Evolutionary conservation across 345 rosid genomes (phyloP).

Genomic region (Reutealis trisperma): DNA sequence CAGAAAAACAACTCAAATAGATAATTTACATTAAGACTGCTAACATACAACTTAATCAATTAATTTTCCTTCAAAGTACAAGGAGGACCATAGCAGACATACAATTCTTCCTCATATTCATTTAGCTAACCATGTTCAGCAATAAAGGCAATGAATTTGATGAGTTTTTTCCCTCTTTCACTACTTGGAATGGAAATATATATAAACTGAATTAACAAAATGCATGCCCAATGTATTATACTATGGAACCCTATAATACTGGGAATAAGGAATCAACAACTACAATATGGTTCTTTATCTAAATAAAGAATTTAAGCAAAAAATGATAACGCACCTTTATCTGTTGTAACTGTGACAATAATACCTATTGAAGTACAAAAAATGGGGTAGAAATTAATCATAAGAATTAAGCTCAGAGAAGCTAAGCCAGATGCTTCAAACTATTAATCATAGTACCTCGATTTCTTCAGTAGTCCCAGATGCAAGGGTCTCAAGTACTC

Average conservation of each 20-base stretch:
- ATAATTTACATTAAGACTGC: not conserved
- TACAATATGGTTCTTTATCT: not conserved
- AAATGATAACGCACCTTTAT: slow-evolving; percentile 25
- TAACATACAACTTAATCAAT: not conserved
- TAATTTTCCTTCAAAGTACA: not conserved
- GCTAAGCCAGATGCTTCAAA: slow-evolving; percentile 20
- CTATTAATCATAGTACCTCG: slow-evolving; percentile 46
- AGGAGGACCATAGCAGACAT: not conserved
- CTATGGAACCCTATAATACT: not conserved
- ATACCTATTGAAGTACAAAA: slow-evolving; percentile 18
- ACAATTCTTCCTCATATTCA: not conserved
- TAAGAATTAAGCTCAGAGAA: slow-evolving; percentile 5
- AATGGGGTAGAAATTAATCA: slow-evolving; percentile 20
- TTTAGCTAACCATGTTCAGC: slow-evolving; percentile 1
- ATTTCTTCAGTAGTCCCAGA: slow-evolving; percentile 74
- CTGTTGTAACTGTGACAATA: slow-evolving; percentile 27
- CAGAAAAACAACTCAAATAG: not conserved
- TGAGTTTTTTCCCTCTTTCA: not conserved
- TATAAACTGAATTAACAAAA: not conserved
- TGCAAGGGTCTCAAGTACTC: slow-evolving; percentile 73
- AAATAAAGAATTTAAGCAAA: not conserved
- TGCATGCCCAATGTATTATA: not conserved
- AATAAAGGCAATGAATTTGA: not conserved
- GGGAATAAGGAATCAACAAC: not conserved
- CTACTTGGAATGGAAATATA: not conserved